Conservation (phyloP, 805 yeast species). For the Zygoascus flipseniorum region DNA sequence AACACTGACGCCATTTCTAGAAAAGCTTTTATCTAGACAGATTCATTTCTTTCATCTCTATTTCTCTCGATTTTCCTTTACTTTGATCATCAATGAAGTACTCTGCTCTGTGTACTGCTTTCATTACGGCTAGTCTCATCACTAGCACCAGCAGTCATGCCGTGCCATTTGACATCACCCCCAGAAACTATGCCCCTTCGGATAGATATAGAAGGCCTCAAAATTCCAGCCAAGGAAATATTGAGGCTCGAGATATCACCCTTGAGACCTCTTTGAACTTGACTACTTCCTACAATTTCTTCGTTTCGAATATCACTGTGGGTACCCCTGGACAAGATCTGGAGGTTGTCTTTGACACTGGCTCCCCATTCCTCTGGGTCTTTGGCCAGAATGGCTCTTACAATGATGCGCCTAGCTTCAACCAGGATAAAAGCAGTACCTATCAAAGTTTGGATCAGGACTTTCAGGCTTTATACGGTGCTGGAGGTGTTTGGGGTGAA, state of each 20-base stretch:
- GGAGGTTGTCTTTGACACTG: constrained; percentile 40
- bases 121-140: background rate
- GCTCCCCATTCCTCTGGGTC: constrained; percentile 44
- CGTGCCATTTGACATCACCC: constrained; percentile 81
- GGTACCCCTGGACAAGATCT: constrained; percentile 39
- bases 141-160: constrained; percentile 35
- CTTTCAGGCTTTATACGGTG: constrained; percentile 35
- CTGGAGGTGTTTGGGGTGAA: constrained; percentile 25
- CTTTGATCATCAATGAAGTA: too few relatives aligned
- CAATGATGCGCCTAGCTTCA: constrained; percentile 22
- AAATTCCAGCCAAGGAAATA: background rate
- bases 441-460: constrained; percentile 28
- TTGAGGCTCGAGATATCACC: background rate
- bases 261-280: constrained; percentile 6
- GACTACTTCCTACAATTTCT: constrained; percentile 27
- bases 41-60: too few relatives aligned
- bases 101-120: too few relatives aligned
- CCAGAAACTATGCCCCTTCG: constrained; percentile 81
- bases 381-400: constrained; percentile 28
- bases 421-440: constrained; percentile 20
- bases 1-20: too few relatives aligned
- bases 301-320: constrained; percentile 27
- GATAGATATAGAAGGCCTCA: background rate
- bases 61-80: too few relatives aligned
- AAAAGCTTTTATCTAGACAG: too few relatives aligned